Percentiles rank a stretch among this genome's conserved stretches.
These are phyloP conservation scores for Biscutella laevigata DNA, from an alignment of 441 rosid genomes.

Conservation along the genomic window DNA sequence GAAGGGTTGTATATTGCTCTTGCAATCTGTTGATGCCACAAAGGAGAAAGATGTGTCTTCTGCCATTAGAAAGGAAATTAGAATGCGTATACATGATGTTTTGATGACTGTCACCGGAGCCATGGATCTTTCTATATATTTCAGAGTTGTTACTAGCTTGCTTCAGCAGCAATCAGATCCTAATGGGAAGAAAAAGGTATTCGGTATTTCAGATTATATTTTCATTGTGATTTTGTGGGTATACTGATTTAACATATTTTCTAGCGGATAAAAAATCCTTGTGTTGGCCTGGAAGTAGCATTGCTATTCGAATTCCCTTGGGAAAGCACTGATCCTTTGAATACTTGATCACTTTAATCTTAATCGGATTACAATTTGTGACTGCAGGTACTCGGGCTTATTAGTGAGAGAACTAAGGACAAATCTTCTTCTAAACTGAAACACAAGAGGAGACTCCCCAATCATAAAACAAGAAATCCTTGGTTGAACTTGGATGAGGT, in stretches of 20 bases:
- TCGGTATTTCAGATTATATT: background rate
- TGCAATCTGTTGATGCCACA: constrained; percentile 43
- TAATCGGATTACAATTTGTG: background rate
- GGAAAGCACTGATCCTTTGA: background rate
- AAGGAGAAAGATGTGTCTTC: constrained; percentile 36
- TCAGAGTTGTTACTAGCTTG: constrained; percentile 59
- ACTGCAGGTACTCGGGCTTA: constrained; percentile 71
- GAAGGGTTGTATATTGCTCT: constrained; percentile 57
- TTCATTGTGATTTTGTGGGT: background rate
- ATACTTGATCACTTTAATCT: constrained; percentile 2
- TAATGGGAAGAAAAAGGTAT: constrained; percentile 72
- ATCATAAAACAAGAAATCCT: constrained; percentile 26
- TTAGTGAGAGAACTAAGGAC: constrained; percentile 60
- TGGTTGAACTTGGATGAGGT: constrained; percentile 59
- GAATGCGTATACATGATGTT: constrained; percentile 44
- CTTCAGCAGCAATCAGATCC: constrained; percentile 49
- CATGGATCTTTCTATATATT: constrained; percentile 70
- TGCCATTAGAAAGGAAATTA: constrained; percentile 48
- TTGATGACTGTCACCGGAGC: constrained; percentile 47
- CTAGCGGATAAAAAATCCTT: no score
- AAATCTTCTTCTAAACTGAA: constrained; percentile 37
- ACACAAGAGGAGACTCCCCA: constrained; percentile 34
- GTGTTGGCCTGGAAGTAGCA: constrained; percentile 5
- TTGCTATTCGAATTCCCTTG: background rate
- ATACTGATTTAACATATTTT: background rate